Base-by-base conservation (phyloP, 2,329 filamentous ascomycete species). In the Arthrobotrys musiformis region DNA sequence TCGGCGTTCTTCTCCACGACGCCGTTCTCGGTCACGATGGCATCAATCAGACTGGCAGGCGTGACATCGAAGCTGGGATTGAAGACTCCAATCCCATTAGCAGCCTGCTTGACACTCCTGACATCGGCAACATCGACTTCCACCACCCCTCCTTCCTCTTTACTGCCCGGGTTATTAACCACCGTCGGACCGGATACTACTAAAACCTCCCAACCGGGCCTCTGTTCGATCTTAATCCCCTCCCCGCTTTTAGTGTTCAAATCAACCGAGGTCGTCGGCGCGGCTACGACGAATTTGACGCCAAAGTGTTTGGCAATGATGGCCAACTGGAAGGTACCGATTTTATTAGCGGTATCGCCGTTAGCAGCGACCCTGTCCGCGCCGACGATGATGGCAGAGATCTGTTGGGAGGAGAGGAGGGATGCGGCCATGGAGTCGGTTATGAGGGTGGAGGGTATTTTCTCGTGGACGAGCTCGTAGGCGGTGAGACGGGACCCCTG, bases 61-160 rank as follows among this genome's bases (percentile, higher is more conserved):
- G 95, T 99, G 35, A 99, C 92, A 82, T 99, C 95, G 82, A 99
- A 99, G 0, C 93, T 92, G 33, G 95, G 95, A 83, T 99, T 99
- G 94, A 95, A 99, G 7, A 98, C 93, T 44, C 88, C 86, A 78
- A 98, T 93, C 1, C 89, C 89, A 82, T 88, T 86, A 4, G 90
- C 89, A 33, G 80, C 80, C 24, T 78, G 79, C 42, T 70, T 69
- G 15, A 81, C 72, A 26, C 78, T 79, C 37, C 68, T 54, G 3
- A 81, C 63, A 48, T 79, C 62, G 15, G 66, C 37, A 17, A 79
- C 66, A 56, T 84, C 86, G 22, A 89, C 84, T 79, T 93, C 89
- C 0, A 94, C 85, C 3, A 85, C 87, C 0, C 90, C 90, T 42
- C 90, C 88, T 1, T 88, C 84, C 42, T 86, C n/a, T n/a, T n/a